A percentile compares a stretch with the other conserved stretches of the same genome.
Conservation (phyloP, 768 basidiomycete species). For the Sporobolomyces roseus region DNA sequence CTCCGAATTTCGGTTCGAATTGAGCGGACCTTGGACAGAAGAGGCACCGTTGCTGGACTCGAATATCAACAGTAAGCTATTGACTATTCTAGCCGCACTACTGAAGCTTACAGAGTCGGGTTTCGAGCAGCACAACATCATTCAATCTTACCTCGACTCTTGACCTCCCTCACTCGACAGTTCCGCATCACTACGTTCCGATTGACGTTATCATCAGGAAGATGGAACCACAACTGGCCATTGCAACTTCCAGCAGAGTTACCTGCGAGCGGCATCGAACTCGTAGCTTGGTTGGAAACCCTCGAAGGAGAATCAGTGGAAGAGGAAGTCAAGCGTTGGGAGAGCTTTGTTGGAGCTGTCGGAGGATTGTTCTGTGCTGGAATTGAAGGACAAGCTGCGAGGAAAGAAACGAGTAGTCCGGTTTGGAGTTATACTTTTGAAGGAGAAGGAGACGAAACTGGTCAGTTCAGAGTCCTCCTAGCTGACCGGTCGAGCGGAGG, state of each 20-base stretch:
- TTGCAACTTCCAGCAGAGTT: conserved; percentile 1
- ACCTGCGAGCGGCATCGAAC: conserved; percentile 54
- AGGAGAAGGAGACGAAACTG: conserved; percentile 9
- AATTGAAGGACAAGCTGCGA: conserved; percentile 24
- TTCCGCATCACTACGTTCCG: conserved; percentile 84
- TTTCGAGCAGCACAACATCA: conserved; percentile 56
- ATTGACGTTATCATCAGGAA: conserved; percentile 82
- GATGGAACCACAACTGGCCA: conserved; percentile 60
- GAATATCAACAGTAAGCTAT: conserved; percentile 18
- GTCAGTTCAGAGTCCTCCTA: conserved; percentile 32
- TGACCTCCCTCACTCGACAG: conserved; percentile 80
- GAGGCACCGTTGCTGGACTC: conserved; percentile 53
- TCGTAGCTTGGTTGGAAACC: conserved; percentile 89
- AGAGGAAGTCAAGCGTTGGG: conserved; percentile 57
- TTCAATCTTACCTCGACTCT: conserved; percentile 73
- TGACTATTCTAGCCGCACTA: too few species aligned
- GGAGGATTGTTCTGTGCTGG: conserved; percentile 87
- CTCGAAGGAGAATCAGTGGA: conserved; percentile 33
- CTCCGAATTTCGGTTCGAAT: conserved; percentile 74
- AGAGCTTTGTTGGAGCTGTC: conserved; percentile 76
- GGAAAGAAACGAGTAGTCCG: conserved; percentile 35
- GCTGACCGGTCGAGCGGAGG: too few species aligned
- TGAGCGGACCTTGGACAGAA: conserved; percentile 46
- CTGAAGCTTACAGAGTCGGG: too few species aligned
- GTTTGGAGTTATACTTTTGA: conserved; percentile 26